Evolutionary conservation across 768 basidiomycete genomes (phyloP).

Genomic region (Hypholoma fasciculare): DNA sequence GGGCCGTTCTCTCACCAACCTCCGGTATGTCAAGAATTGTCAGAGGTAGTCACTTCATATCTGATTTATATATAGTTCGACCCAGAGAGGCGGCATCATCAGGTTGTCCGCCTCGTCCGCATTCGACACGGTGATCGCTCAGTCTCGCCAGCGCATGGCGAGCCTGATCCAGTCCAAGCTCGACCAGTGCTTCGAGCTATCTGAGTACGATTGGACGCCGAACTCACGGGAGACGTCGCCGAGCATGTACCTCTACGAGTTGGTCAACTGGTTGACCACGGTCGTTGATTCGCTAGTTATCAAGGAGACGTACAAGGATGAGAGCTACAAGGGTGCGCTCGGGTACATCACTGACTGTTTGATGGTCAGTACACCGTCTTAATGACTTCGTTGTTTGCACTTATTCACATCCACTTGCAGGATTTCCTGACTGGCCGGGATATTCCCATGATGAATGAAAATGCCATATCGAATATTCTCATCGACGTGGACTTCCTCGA

Average conservation of each 20-base stretch:
- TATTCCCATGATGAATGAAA: conserved; percentile 81
- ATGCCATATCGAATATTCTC: conserved; percentile 82
- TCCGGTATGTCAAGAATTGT: conserved; percentile 53
- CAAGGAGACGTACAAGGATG: conserved; percentile 83
- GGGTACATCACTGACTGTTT: conserved; percentile 84
- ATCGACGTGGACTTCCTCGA: conserved; percentile 90
- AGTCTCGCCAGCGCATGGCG: conserved; percentile 75
- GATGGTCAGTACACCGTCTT: conserved; percentile 58
- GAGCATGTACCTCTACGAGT: conserved; percentile 93
- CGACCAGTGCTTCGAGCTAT: conserved; percentile 92
- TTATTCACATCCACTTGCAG: conserved; percentile 35
- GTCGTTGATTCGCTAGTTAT: conserved; percentile 90
- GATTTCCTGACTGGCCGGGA: conserved; percentile 77
- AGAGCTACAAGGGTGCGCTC: conserved; percentile 88
- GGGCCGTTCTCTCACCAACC: conserved; percentile 78
- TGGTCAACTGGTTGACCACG: conserved; percentile 95
- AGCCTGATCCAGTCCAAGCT: conserved; percentile 87
- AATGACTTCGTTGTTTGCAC: neutral
- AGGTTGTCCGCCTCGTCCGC: conserved; percentile 60
- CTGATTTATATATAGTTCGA: conserved; percentile 50
- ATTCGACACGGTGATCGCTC: conserved; percentile 68
- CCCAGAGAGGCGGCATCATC: conserved; percentile 82
- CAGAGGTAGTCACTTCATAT: neutral
- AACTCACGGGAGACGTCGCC: conserved; percentile 68
- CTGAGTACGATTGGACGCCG: conserved; percentile 95